phyloP scores from a whole-genome alignment of 805 yeast genomes.

The Lipomyces sp. region DNA sequence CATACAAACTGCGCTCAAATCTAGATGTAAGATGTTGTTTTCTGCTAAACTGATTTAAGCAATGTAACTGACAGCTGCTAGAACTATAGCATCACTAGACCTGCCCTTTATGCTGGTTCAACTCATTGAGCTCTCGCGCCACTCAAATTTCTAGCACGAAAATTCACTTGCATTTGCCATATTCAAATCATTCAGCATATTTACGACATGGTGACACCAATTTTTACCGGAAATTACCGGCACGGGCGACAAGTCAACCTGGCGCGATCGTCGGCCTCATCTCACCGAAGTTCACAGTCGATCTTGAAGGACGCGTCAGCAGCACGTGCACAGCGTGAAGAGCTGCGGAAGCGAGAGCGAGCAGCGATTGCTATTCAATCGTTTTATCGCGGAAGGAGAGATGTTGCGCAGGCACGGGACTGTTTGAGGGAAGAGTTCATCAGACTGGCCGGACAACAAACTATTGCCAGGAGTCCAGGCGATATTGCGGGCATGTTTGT shows the following conservation, averaged over 20 bases:
- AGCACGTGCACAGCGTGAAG: constrained; percentile 70
- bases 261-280: constrained; percentile 53
- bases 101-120: background rate
- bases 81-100: background rate
- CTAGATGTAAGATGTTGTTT: too few relatives aligned
- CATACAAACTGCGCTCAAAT: too few relatives aligned
- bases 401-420: constrained; percentile 19
- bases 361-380: constrained; percentile 60
- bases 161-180: background rate
- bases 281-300: constrained; percentile 46
- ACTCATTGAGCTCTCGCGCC: background rate
- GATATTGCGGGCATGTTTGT: constrained; percentile 23
- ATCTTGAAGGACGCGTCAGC: constrained; percentile 66
- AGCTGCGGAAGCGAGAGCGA: constrained; percentile 53
- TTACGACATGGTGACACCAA: constrained; percentile 38
- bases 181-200: background rate
- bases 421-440: constrained; percentile 24
- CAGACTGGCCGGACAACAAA: background rate
- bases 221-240: constrained; percentile 70
- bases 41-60: too few relatives aligned
- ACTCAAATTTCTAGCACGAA: background rate
- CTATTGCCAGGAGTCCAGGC: constrained; percentile 5
- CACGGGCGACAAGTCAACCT: constrained; percentile 67
- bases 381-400: constrained; percentile 29
- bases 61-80: background rate